Evolutionary conservation across 2,329 filamentous ascomycete genomes (phyloP).

Genomic region (Furcasterigmium sp.): DNA sequence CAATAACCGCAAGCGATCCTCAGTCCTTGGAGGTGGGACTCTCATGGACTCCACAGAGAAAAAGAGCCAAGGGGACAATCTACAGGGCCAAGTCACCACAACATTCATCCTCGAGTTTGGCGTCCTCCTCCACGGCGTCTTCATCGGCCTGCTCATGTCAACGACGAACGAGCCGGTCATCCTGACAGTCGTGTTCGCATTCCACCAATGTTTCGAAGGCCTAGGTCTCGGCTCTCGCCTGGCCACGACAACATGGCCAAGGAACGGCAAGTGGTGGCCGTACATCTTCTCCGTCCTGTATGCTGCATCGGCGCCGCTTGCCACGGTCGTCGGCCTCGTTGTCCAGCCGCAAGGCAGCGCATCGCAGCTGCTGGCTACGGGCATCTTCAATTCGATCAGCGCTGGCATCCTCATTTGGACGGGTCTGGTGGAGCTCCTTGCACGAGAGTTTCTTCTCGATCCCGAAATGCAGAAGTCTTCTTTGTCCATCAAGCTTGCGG

Average conservation of each 20-base stretch:
- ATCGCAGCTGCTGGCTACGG: slow-evolving; percentile 65
- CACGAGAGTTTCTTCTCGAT: slow-evolving; percentile 96
- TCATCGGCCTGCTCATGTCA: slow-evolving; percentile 78
- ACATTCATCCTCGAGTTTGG: slow-evolving; percentile 93
- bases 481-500: slow-evolving; percentile 60
- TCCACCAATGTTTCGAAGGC: slow-evolving; percentile 92
- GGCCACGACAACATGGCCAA: slow-evolving; percentile 71
- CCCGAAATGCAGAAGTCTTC: slow-evolving; percentile 72
- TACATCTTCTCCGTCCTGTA: slow-evolving; percentile 70
- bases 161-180: slow-evolving; percentile 54
- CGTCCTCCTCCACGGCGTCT: slow-evolving; percentile 88
- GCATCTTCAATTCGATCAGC: slow-evolving; percentile 82
- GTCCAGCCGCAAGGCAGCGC: slow-evolving; percentile 45
- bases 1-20: slow-evolving; percentile 38
- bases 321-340: slow-evolving; percentile 78
- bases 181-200: slow-evolving; percentile 63
- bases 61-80: background rate
- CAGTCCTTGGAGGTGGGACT: slow-evolving; percentile 49
- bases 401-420: slow-evolving; percentile 91
- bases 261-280: slow-evolving; percentile 63
- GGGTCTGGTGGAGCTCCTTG: slow-evolving; percentile 84
- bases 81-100: slow-evolving; percentile 62
- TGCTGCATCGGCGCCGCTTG: slow-evolving; percentile 74
- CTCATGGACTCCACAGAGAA: background rate
- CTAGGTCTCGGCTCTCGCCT: slow-evolving; percentile 82